Base-by-base conservation (phyloP, 2,329 filamentous ascomycete species). In the Botrytis fabae region DNA sequence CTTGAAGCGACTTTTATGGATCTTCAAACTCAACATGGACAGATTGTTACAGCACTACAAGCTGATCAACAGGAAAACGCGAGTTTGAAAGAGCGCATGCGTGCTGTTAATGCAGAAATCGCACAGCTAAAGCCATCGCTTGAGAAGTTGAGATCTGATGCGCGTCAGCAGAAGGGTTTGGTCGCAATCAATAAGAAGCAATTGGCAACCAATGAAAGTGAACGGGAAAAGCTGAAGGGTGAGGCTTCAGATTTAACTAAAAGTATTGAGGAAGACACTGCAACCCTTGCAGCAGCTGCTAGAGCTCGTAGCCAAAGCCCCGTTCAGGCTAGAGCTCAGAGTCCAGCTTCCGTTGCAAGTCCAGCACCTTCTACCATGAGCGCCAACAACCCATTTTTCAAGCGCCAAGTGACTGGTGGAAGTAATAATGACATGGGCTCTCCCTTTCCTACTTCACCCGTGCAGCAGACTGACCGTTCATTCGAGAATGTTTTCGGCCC, bases 121-220 rank as follows among this genome's bases (percentile, higher is more conserved):
- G 87, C 89, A 28, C 91, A 94, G 82, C 85, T 98, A 59, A 97
- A 94, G 82, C 94, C 95, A 46, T 91, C 95, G 77, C 90, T 99
- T 70, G 96, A 99, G 81, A 98, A 98, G 85, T 87, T 97, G 78
- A 94, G 93, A 81, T 93, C 92, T 20, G 94, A 98, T 78, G 94
- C 94, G 40, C 91, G 96, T 60, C 96, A 98, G 82, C 95, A 98
- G 80, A 98, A 97, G 84, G 96, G 96, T 28, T 86, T 98, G 76
- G 95, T 97, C 44, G 95, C 96, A 61, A 99, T 99, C 84, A 98
- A 98, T 84, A 98, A 97, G 86, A 99, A 99, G 85, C 96, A 99
- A 83, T 85, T 98, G 74, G 89, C 92, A 51, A 98, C 95, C 0
- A 93, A 92, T 73, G 96, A 99, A 82, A 89, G 89, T 65, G 95